phyloP scores from a whole-genome alignment of 2,329 filamentous ascomycete genomes.

The Ceratocystis alfenasii region DNA sequence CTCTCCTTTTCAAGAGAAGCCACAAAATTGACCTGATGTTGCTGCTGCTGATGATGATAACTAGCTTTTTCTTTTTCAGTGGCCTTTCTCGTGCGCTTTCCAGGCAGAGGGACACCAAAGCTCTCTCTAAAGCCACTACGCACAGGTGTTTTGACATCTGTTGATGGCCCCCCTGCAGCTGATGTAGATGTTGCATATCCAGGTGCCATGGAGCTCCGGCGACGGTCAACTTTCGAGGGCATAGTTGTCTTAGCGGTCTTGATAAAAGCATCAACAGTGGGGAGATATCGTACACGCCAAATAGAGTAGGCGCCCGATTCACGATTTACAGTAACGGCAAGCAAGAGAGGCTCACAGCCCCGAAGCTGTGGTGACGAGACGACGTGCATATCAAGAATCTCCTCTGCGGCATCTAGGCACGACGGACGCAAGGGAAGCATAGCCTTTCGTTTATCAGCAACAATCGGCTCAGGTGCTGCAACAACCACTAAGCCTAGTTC shows the following conservation, averaged over 20 bases:
- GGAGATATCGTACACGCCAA: constrained; percentile 70
- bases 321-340: constrained; percentile 71
- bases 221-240: constrained; percentile 34
- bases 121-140: constrained; percentile 63
- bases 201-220: constrained; percentile 54
- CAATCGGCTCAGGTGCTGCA: constrained; percentile 38
- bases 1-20: constrained; percentile 61
- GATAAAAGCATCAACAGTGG: constrained; percentile 49
- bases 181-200: constrained; percentile 28
- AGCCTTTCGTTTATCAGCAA: constrained; percentile 25
- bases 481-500: constrained; percentile 71
- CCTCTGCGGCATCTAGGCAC: constrained; percentile 64
- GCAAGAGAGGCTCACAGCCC: constrained; percentile 43
- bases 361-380: constrained; percentile 43
- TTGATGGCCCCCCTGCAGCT: not conserved
- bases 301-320: constrained; percentile 67
- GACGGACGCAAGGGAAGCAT: constrained; percentile 32
- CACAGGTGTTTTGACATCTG: constrained; percentile 56
- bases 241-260: constrained; percentile 25
- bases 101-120: constrained; percentile 49
- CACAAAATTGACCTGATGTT: constrained; percentile 38
- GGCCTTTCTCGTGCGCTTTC: constrained; percentile 39
- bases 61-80: constrained; percentile 29
- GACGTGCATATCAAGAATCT: constrained; percentile 70
- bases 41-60: not conserved